Conservation (phyloP, 2,329 filamentous ascomycete species). For the Escovopsis sp. region DNA sequence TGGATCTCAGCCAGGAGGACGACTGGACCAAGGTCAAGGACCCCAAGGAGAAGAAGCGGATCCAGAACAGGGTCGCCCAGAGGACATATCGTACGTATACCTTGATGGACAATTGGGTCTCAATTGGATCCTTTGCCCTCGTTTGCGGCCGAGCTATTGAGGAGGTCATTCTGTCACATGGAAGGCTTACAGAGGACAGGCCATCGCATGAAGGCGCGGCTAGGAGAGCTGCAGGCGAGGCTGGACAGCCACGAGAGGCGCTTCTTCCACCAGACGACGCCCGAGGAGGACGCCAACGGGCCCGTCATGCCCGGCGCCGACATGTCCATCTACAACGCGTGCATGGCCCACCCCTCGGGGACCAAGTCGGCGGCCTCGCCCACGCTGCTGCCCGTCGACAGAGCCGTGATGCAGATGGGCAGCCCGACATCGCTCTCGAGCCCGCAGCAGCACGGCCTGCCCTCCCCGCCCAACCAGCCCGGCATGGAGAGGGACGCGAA, state of each 20-base stretch:
- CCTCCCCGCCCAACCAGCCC: conserved; percentile 8
- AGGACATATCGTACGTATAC: conserved; percentile 16
- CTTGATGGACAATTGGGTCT: neutral
- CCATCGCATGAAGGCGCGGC: conserved; percentile 18
- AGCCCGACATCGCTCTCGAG: too few relatives aligned
- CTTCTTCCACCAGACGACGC: conserved; percentile 3
- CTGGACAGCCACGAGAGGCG: conserved; percentile 15
- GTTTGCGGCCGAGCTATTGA: neutral
- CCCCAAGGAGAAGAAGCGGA: conserved; percentile 18
- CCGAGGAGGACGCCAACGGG: neutral
- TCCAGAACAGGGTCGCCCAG: conserved; percentile 18
- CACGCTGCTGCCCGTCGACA: neutral
- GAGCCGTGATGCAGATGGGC: too few relatives aligned
- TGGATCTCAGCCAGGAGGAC: conserved; percentile 11
- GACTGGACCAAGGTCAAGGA: conserved; percentile 17
- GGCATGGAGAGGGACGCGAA: conserved; percentile 5
- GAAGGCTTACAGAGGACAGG: conserved; percentile 7
- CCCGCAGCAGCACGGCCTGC: conserved; percentile 3
- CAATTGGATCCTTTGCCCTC: neutral
- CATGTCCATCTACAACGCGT: neutral
- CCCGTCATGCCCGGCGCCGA: neutral
- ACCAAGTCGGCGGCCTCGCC: conserved; percentile 6
- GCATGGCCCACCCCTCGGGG: neutral
- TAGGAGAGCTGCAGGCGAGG: conserved; percentile 16
- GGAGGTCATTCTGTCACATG: too few relatives aligned